A percentile compares a stretch with the other conserved stretches of the same genome.
These are phyloP conservation scores for Leishmania gerbilli DNA, from an alignment of 208 protist species.

Conservation along the genomic window DNA sequence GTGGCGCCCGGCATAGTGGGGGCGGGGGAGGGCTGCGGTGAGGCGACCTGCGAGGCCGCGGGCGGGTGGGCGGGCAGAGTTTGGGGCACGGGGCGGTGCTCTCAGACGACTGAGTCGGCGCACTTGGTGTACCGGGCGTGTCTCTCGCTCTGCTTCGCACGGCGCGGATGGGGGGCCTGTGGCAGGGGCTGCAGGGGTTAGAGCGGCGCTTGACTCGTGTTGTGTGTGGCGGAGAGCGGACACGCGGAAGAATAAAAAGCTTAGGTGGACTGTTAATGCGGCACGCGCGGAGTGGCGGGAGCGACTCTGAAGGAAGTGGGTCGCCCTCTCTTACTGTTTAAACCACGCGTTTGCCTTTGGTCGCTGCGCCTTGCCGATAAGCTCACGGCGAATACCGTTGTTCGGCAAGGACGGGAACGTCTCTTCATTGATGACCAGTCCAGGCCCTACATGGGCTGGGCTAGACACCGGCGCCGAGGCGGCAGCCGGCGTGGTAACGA, in stretches of 20 bases:
- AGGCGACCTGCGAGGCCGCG: background rate
- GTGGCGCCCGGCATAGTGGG: background rate
- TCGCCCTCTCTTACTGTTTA: conserved; percentile 5
- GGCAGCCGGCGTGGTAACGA: background rate
- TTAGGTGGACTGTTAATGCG: background rate
- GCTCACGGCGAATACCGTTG: conserved; percentile 20
- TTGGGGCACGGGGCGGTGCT: background rate
- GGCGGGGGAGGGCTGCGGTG: background rate
- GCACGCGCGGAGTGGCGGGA: background rate
- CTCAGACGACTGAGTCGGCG: background rate
- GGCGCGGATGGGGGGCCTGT: background rate
- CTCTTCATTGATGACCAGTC: conserved; percentile 45
- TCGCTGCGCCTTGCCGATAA: conserved; percentile 32
- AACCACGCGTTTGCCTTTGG: conserved; percentile 55
- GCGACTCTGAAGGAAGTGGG: background rate
- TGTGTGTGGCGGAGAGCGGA: background rate
- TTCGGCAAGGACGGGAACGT: conserved; percentile 56
- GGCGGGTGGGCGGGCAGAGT: background rate
- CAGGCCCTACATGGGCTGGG: conserved; percentile 9
- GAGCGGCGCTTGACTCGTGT: background rate
- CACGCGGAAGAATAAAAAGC: background rate
- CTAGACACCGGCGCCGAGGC: conserved; percentile 7
- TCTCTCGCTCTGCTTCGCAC: background rate
- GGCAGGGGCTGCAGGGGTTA: background rate
- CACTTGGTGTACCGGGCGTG: background rate